Conservation (phyloP, 495 filamentous ascomycete genomes). For the Xylaria cubensis region DNA sequence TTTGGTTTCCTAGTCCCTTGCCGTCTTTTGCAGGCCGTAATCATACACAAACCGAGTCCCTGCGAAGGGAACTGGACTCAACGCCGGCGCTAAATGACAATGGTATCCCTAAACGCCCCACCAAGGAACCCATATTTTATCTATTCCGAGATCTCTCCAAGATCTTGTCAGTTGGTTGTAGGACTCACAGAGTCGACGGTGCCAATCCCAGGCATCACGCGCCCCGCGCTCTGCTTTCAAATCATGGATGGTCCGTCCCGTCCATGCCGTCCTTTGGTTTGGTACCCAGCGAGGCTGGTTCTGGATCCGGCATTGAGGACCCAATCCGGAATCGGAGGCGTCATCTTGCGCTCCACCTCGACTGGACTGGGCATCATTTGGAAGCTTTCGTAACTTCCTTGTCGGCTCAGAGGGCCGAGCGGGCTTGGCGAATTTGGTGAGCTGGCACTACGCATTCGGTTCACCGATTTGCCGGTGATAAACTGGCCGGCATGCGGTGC, state of each 20-base stretch:
- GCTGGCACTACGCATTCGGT: conserved; percentile 71
- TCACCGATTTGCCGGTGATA: conserved; percentile 65
- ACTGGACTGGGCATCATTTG: conserved; percentile 37
- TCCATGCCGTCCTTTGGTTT: conserved; percentile 30
- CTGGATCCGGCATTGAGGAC: conserved; percentile 57
- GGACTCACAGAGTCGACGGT: not conserved
- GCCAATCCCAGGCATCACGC: not conserved
- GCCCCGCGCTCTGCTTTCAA: not conserved
- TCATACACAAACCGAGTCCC: conserved; percentile 24
- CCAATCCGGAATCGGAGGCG: conserved; percentile 65
- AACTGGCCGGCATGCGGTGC: conserved; percentile 72
- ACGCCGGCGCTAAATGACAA: conserved; percentile 42
- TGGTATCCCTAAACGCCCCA: conserved; percentile 38
- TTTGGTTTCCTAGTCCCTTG: not conserved
- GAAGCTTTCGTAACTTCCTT: conserved; percentile 57
- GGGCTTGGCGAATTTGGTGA: conserved; percentile 59
- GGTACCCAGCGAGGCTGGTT: conserved; percentile 50
- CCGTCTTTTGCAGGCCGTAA: conserved; percentile 17
- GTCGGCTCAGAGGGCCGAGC: conserved; percentile 50
- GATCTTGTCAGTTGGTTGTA: not conserved
- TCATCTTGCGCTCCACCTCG: conserved; percentile 54
- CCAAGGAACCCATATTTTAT: conserved; percentile 25
- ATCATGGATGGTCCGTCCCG: conserved; percentile 1
- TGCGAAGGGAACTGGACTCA: conserved; percentile 31
- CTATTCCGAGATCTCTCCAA: conserved; percentile 20